Evolutionary conservation across 2,329 filamentous ascomycete species (phyloP).

Genomic region (Thelonectria discophora): DNA sequence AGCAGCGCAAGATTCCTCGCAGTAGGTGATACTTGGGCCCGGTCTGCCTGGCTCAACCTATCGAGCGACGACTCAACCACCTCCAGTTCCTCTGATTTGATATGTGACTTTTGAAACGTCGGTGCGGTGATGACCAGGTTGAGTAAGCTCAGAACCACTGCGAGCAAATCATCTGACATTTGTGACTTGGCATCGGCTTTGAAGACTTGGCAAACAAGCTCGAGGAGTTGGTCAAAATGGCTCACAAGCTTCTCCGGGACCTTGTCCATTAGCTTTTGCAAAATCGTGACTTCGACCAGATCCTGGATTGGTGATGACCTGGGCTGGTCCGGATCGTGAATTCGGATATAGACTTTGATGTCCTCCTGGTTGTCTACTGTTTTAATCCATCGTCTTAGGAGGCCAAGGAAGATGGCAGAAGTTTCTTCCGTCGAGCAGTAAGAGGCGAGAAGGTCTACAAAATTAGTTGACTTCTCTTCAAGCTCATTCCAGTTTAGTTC

Average conservation of each 20-base stretch:
- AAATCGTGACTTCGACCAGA: conserved; percentile 67
- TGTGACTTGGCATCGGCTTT: conserved; percentile 53
- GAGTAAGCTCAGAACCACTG: conserved; percentile 67
- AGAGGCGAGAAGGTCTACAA: conserved; percentile 60
- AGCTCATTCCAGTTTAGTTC: conserved; percentile 55
- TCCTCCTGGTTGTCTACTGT: conserved; percentile 40
- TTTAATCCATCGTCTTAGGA: conserved; percentile 67
- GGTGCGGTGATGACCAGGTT: conserved; percentile 68
- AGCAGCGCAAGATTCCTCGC: conserved; percentile 65
- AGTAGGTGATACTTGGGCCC: conserved; percentile 58
- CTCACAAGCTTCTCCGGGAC: conserved; percentile 70
- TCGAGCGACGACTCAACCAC: conserved; percentile 61
- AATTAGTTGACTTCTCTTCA: conserved; percentile 56
- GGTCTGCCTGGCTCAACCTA: conserved; percentile 50
- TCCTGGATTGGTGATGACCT: conserved; percentile 54
- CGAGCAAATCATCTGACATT: conserved; percentile 58
- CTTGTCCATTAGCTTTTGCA: conserved; percentile 71
- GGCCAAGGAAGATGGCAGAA: conserved; percentile 66
- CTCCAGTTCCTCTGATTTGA: conserved; percentile 52
- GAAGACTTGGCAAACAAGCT: conserved; percentile 70
- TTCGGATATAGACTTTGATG: conserved; percentile 42
- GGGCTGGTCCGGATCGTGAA: conserved; percentile 43
- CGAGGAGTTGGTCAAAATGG: conserved; percentile 70
- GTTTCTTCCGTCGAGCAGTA: conserved; percentile 64
- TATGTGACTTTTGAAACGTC: conserved; percentile 60